These are phyloP conservation scores for Syncephalastrum sp. DNA, from an alignment of 371 early-diverging fungal genomes.

Conservation along the genomic window DNA sequence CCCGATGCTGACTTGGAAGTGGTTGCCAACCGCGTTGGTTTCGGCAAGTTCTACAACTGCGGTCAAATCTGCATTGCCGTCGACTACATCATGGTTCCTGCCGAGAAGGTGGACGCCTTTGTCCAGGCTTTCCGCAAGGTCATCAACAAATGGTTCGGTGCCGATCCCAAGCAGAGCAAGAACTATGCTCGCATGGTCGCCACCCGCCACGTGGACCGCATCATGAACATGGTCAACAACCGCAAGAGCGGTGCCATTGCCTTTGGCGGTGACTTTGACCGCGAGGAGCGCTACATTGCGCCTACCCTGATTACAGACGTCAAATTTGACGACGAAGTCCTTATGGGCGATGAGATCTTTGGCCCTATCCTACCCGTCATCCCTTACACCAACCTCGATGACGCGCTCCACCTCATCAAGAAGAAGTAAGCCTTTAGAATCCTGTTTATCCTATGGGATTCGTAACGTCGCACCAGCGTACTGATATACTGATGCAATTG, in stretches of 20 bases:
- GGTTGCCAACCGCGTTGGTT: slow-evolving; percentile 74
- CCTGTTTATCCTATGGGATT: neutral
- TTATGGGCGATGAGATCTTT: slow-evolving; percentile 61
- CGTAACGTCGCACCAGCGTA: too few relatives aligned
- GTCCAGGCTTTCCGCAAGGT: slow-evolving; percentile 50
- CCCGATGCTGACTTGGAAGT: slow-evolving; percentile 59
- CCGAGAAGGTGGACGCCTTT: slow-evolving; percentile 47
- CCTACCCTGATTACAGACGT: slow-evolving; percentile 19
- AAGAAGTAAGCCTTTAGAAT: slow-evolving; percentile 20
- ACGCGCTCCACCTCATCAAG: slow-evolving; percentile 26
- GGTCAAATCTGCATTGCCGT: slow-evolving; percentile 90
- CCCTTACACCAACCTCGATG: slow-evolving; percentile 22
- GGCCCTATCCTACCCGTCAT: slow-evolving; percentile 78
- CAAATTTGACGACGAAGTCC: slow-evolving; percentile 21
- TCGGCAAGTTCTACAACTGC: slow-evolving; percentile 76
- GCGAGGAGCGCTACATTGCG: slow-evolving; percentile 19
- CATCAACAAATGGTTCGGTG: slow-evolving; percentile 48
- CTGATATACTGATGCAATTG: too few relatives aligned
- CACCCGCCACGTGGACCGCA: slow-evolving; percentile 68
- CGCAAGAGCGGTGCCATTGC: slow-evolving; percentile 48
- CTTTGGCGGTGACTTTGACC: slow-evolving; percentile 35
- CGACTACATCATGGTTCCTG: slow-evolving; percentile 79
- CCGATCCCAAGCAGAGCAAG: slow-evolving; percentile 44
- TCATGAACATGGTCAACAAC: slow-evolving; percentile 52
- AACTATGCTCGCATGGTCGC: slow-evolving; percentile 72